Base-by-base conservation (phyloP, 345 rosid species). In the Viola odorata region DNA sequence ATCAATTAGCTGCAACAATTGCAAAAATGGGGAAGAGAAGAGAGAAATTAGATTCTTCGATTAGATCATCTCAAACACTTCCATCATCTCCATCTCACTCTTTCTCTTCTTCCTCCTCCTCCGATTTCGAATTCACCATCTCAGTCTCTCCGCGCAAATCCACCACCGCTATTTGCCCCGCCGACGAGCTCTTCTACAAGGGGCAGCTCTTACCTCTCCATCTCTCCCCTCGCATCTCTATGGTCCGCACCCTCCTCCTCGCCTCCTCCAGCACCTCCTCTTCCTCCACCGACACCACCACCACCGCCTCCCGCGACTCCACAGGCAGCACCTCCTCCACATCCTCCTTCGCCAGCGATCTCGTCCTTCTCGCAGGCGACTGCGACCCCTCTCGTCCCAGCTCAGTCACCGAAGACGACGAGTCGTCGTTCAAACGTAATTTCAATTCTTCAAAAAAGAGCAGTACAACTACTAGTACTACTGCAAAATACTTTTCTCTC, bases 101-200 rank as follows among this genome's bases (percentile, higher is more conserved):
- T n/a, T 84, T 81, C 73, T 91, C 94, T 47, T 83, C 91, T 0
- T 83, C 91, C 0, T 77, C 91, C 32, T 86, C 96, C 6, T 92
- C 98, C 3, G 98, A 92, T 62, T 92, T 89, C 58, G 98, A 92
- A 69, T 92, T 89, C 85, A 85, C 85, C 38, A 68, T 87, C 69
- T 80, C 96, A 2, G 53, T 80, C 44, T 89, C 98, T 8, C 96
- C 98, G 0, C 89, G 88, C 47, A 85, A 83, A 61, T 82, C 94
- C 60, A 76, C 92, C 16, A 58, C 91, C 45, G 53, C 83, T 3
- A 81, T 87, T 13, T 91, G 92, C 65, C 96, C 95, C 0, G 98
- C 98, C 8, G 98, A 92, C 71, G 98, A 92, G 64, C 88, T 92
- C 67, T 92, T 92, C 83, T 92, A 92, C 96, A 92, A 89, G 57